Base-by-base conservation (phyloP, 306 rosid genomes). In the Pueraria montana region DNA sequence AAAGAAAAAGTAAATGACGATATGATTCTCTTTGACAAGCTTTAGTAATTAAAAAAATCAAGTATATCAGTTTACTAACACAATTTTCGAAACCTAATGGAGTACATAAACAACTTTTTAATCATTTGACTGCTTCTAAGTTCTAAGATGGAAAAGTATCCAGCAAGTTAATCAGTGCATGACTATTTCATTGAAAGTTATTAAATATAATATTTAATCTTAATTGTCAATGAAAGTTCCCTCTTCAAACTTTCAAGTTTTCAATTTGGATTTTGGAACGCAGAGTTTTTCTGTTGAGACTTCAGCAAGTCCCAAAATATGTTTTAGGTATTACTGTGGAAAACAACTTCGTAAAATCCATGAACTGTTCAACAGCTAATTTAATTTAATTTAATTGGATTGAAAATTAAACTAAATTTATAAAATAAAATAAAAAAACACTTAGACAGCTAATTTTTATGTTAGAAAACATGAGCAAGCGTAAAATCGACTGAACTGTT, bases 81-180 rank as follows among this genome's bases (percentile, higher is more conserved):
- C 73, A 72, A 48, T 3, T 61, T 48, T 62, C 50, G 14, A 80
- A n/a, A 53, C 34, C 34, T 5, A 72, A 24, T 3, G 3, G n/a
- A 45, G 38, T 14, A n/a, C 43, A 13, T 72, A 27, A 71, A 20
- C 62, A 72, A 46, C 84, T 30, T 61, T 73, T 45, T 48, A 81
- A 81, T 81, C 66, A 81, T 81, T 72, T 81, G 79, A 81, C 65
- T 30, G 65, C 34, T 61, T 81, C 79, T 50, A 52, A 46, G 2
- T 50, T 78, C 75, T 49, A 21, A 70, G 0, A n/a, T 14, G 66
- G 46, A 81, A 72, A 42, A 68, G 52, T 53, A 55, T 24, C 6
- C 3, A 55, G 49, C 77, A 69, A 55, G 77, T 68, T 38, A 75
- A 30, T 49, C 17, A n/a, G 34, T 64, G 66, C 67, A 11, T 69